Evolutionary conservation across 345 rosid genomes (phyloP).

Genomic region (Salix udensis): DNA sequence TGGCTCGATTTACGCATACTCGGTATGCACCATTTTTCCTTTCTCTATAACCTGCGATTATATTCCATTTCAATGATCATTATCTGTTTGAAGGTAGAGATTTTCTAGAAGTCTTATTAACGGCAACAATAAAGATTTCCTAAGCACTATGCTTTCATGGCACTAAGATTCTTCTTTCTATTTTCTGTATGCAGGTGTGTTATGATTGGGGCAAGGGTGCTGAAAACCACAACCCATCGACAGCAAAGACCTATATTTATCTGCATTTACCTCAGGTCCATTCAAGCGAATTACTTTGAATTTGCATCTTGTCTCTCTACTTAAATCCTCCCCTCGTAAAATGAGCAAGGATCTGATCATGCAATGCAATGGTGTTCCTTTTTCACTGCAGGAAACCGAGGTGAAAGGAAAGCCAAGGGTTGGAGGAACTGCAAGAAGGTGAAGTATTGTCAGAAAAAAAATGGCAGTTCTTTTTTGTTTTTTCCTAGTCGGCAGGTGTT

Average conservation of each 20-base stretch:
- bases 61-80: neutral
- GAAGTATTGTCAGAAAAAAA: neutral
- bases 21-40: constrained; percentile 41
- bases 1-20: constrained; percentile 85
- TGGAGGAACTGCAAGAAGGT: constrained; percentile 18
- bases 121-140: neutral
- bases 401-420: constrained; percentile 79
- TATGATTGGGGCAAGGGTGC: constrained; percentile 98
- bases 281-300: neutral
- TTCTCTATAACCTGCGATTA: neutral
- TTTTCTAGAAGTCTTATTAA: neutral
- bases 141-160: neutral
- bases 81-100: neutral
- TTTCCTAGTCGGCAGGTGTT: neutral
- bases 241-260: constrained; percentile 53
- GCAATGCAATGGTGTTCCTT: neutral
- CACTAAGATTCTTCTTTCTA: neutral
- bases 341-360: neutral
- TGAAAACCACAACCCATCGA: constrained; percentile 74
- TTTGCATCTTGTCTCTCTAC: neutral
- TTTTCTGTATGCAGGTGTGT: constrained; percentile 48
- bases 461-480: neutral
- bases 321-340: neutral
- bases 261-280: constrained; percentile 63
- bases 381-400: constrained; percentile 59